Conservation (phyloP, 2,329 filamentous ascomycete species). For the Endothia cerciana region DNA sequence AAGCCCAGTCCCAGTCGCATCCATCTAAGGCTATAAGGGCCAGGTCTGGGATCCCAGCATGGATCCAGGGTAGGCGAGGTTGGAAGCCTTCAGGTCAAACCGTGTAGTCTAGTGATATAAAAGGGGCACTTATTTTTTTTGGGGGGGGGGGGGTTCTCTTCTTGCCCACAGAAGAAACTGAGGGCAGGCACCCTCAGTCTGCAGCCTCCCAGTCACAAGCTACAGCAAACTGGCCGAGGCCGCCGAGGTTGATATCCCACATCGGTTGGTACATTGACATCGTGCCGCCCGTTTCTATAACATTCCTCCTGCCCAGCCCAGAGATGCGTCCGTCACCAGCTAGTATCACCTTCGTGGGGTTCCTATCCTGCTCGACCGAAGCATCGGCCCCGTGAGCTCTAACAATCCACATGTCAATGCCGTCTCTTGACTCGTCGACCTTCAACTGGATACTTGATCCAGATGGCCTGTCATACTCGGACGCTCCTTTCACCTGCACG, state of each 20-base stretch:
- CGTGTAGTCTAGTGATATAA: no score
- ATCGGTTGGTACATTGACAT: conserved; percentile 41
- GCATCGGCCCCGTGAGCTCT: conserved; percentile 24
- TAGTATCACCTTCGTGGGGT: conserved; percentile 29
- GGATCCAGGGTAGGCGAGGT: no score
- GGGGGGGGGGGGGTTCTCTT: no score
- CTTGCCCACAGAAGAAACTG: no score
- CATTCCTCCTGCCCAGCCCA: conserved; percentile 35
- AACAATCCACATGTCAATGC: conserved; percentile 38
- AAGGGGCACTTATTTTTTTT: no score
- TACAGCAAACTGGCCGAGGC: conserved; percentile 40
- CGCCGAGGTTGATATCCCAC: conserved; percentile 42
- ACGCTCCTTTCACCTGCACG: conserved; percentile 44
- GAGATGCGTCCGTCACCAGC: conserved; percentile 35
- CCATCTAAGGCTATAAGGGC: not conserved
- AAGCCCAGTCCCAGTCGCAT: not conserved
- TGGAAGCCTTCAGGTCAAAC: no score
- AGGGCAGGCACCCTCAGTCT: not conserved
- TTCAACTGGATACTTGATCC: conserved; percentile 27
- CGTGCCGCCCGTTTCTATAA: conserved; percentile 35
- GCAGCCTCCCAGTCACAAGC: conserved; percentile 43
- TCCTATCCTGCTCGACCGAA: not conserved
- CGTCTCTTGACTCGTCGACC: conserved; percentile 34
- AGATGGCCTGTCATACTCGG: conserved; percentile 28
- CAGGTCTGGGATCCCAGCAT: no score